phyloP scores from a whole-genome alignment of 2,329 filamentous ascomycete species.

The Penicillium psychrosexuale region DNA sequence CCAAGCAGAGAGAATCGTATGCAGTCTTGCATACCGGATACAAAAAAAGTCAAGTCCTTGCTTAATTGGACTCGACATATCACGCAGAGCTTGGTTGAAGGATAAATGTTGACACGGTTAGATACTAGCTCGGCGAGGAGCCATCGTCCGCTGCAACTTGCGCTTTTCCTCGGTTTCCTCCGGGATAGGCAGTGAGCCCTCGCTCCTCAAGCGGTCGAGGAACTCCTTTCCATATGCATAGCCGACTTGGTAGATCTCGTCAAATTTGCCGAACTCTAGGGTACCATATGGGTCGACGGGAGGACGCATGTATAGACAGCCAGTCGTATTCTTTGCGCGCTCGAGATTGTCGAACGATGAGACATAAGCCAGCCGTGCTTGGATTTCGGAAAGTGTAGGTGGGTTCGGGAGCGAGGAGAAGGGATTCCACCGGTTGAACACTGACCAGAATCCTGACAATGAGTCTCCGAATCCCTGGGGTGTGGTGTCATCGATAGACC shows the following conservation, averaged over 20 bases:
- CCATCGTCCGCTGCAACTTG: constrained; percentile 72
- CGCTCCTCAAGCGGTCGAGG: constrained; percentile 69
- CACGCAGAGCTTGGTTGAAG: neutral
- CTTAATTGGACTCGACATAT: neutral
- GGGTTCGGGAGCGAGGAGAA: constrained; percentile 87
- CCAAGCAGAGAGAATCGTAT: neutral
- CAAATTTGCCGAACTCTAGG: constrained; percentile 93
- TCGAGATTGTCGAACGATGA: constrained; percentile 92
- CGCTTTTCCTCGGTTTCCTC: constrained; percentile 76
- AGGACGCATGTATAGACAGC: constrained; percentile 94
- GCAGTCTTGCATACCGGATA: neutral
- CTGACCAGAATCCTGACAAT: constrained; percentile 90
- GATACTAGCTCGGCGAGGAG: constrained; percentile 74
- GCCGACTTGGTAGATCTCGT: constrained; percentile 90
- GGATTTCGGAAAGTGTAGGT: constrained; percentile 91
- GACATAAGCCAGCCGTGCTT: constrained; percentile 90
- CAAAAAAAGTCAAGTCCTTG: neutral
- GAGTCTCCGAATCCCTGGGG: constrained; percentile 93
- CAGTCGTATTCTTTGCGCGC: constrained; percentile 82
- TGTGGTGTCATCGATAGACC: constrained; percentile 83
- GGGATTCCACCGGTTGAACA: constrained; percentile 94
- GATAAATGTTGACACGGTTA: constrained; percentile 9
- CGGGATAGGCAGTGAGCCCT: constrained; percentile 69
- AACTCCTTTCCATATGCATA: constrained; percentile 83
- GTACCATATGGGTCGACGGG: constrained; percentile 93